Conservation (phyloP, 1,284 basidiomycete species). For the Trichosporon sp. region DNA sequence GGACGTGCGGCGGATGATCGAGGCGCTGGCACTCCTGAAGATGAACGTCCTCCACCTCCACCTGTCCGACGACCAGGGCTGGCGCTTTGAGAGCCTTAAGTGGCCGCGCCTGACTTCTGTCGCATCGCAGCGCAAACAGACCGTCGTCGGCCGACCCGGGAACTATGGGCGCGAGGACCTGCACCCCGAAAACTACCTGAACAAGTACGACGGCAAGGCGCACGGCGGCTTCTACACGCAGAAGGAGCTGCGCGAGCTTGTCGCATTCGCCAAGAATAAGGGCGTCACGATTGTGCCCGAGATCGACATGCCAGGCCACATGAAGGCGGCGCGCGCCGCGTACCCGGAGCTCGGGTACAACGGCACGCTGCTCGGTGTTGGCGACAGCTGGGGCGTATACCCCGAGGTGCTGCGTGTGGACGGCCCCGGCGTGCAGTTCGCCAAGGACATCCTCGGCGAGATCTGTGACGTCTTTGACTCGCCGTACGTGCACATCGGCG, state of each 20-base stretch:
- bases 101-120: slow-evolving; percentile 20
- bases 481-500: slow-evolving; percentile 20
- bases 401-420: slow-evolving; percentile 22
- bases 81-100: slow-evolving; percentile 23
- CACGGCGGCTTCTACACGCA: slow-evolving; percentile 25
- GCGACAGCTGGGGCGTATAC: slow-evolving; percentile 19
- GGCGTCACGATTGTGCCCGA: slow-evolving; percentile 20
- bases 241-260: slow-evolving; percentile 16
- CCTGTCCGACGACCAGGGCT: slow-evolving; percentile 23
- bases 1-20: slow-evolving; percentile 15
- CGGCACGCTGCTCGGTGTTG: slow-evolving; percentile 5
- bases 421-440: slow-evolving; percentile 13
- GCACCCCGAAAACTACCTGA: slow-evolving; percentile 19
- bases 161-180: slow-evolving; percentile 11
- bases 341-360: slow-evolving; percentile 24
- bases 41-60: slow-evolving; percentile 25
- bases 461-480: slow-evolving; percentile 18
- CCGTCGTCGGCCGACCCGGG: slow-evolving; percentile 17
- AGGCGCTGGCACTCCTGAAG: slow-evolving; percentile 14
- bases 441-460: slow-evolving; percentile 21
- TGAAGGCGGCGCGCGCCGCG: slow-evolving; percentile 23
- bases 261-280: slow-evolving; percentile 13
- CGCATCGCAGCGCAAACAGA: slow-evolving; percentile 8
- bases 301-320: slow-evolving; percentile 26
- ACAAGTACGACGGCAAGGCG: slow-evolving; percentile 16